Evolutionary conservation across 306 rosid species (phyloP).

Genomic region (Inga leiocalycina): DNA sequence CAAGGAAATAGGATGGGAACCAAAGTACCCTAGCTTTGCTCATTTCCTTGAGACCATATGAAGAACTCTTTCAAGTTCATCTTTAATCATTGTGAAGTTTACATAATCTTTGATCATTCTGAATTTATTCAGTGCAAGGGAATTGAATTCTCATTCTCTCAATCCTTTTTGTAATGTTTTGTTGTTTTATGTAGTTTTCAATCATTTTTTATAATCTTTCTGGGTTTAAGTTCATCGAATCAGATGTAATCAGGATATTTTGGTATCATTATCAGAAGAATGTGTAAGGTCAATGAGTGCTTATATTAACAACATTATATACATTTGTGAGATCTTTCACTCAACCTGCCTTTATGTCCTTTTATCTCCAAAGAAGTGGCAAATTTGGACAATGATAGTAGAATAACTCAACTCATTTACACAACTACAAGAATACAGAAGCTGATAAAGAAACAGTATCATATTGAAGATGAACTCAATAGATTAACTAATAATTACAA

Average conservation of each 20-base stretch:
- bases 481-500: conserved; percentile 40
- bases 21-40: conserved; percentile 76
- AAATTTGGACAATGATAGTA: conserved; percentile 3
- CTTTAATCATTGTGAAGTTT: conserved; percentile 5
- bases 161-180: background rate
- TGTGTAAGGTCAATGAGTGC: background rate
- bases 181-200: background rate
- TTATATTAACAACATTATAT: background rate
- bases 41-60: conserved; percentile 61
- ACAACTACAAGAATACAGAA: conserved; percentile 27
- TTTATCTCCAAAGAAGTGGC: background rate
- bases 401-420: conserved; percentile 9
- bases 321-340: background rate
- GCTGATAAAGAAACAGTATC: conserved; percentile 24
- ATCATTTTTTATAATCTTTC: background rate
- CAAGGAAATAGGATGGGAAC: conserved; percentile 80
- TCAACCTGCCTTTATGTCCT: background rate
- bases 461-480: conserved; percentile 36
- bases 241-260: background rate
- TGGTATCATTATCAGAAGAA: background rate
- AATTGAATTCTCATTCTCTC: background rate
- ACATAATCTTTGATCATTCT: background rate
- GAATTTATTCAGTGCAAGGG: background rate
- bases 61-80: conserved; percentile 11
- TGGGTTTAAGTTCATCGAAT: background rate